Evolutionary conservation across 2,329 filamentous ascomycete genomes (phyloP).

Genomic region (Biscogniauxia mediterranea): DNA sequence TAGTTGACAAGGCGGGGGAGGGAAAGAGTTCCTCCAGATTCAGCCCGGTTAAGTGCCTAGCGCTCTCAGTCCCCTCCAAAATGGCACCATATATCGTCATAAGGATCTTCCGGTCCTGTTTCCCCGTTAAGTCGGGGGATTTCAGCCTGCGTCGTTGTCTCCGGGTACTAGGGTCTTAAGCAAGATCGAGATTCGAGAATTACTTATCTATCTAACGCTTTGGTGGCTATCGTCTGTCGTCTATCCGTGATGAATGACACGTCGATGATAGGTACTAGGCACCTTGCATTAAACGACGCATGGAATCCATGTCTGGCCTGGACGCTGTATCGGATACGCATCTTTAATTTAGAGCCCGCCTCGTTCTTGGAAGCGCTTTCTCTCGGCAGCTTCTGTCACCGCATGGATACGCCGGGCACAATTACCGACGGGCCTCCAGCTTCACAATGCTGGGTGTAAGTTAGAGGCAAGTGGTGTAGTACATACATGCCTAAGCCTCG

Average conservation of each 20-base stretch:
- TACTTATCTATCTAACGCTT: neutral
- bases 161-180: neutral
- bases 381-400: neutral
- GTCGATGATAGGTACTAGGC: neutral
- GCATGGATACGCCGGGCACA: neutral
- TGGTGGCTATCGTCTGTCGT: neutral
- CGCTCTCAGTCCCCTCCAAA: neutral
- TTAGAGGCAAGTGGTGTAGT: too few species aligned
- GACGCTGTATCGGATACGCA: neutral
- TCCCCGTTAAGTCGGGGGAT: neutral
- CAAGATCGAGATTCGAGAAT: neutral
- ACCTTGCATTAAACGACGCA: neutral
- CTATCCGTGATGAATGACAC: neutral
- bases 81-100: conserved; percentile 4
- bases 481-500: too few species aligned
- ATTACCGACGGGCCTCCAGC: too few species aligned
- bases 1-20: neutral
- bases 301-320: neutral
- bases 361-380: neutral
- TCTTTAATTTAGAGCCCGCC: neutral
- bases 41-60: neutral
- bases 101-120: neutral
- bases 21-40: neutral
- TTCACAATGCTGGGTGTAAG: too few species aligned
- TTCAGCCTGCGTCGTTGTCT: neutral